Conservation (phyloP, 2,329 filamentous ascomycete genomes). For the Orbilia brochopaga region DNA sequence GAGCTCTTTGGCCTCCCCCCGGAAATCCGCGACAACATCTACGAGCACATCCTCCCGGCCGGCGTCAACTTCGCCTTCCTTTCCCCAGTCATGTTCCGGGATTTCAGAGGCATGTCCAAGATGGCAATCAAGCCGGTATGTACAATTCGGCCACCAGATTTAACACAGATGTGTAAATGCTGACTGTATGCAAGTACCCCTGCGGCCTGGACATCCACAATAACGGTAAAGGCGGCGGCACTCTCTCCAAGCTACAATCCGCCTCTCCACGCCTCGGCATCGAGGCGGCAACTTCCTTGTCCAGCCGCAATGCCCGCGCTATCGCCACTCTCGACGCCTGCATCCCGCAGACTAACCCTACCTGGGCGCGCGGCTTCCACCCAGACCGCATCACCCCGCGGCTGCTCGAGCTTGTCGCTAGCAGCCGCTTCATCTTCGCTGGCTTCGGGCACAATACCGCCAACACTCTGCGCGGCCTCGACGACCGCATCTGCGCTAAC, state of each 20-base stretch:
- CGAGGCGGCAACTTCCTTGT: too few species aligned
- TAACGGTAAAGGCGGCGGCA: too few species aligned
- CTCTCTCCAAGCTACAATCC: too few species aligned
- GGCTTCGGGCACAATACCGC: constrained; percentile 23
- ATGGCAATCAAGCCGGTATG: constrained; percentile 16
- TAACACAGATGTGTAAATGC: not conserved
- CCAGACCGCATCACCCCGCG: constrained; percentile 6
- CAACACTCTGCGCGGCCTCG: constrained; percentile 9
- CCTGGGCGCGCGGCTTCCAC: too few species aligned
- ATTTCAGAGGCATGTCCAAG: not conserved
- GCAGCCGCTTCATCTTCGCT: constrained; percentile 22
- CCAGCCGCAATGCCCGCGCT: too few species aligned
- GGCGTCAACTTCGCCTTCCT: constrained; percentile 30
- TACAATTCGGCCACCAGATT: not conserved
- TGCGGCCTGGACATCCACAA: too few species aligned
- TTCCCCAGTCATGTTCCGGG: constrained; percentile 18
- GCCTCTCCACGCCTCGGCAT: too few species aligned
- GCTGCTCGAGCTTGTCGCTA: constrained; percentile 15
- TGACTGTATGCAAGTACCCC: too few species aligned
- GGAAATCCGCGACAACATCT: constrained; percentile 40
- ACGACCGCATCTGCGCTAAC: constrained; percentile 16
- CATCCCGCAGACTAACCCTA: too few species aligned
- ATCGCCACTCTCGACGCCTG: too few species aligned
- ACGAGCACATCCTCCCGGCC: constrained; percentile 26
- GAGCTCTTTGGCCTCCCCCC: constrained; percentile 26